A percentile compares a stretch with the other conserved stretches of the same genome.
phyloP scores from a whole-genome alignment of 2,329 filamentous ascomycete genomes.

The Fusarium burgessii region DNA sequence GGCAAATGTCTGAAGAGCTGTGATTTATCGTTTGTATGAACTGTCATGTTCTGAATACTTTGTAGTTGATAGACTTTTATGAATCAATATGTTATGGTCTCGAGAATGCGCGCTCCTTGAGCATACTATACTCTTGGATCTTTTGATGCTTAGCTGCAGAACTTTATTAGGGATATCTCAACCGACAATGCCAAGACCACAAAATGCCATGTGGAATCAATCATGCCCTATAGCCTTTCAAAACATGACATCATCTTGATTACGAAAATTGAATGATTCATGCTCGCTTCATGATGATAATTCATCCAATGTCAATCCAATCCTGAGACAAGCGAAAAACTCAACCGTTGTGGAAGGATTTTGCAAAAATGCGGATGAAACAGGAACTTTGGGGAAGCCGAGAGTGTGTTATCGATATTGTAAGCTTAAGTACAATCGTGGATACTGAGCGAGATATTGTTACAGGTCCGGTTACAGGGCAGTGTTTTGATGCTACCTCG shows the following conservation, averaged over 20 bases:
- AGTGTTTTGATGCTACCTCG: constrained; percentile 16
- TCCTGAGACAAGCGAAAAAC: constrained; percentile 23
- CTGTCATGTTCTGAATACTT: background rate
- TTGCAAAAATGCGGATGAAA: constrained; percentile 8
- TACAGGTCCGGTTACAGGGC: constrained; percentile 36
- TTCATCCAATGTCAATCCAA: constrained; percentile 15
- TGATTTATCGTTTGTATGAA: constrained; percentile 30
- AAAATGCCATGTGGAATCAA: constrained; percentile 5
- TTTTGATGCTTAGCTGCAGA: background rate
- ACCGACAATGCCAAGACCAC: background rate
- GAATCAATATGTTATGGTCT: background rate
- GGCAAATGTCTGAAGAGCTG: constrained; percentile 47
- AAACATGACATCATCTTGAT: constrained; percentile 6
- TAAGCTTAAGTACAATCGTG: constrained; percentile 7
- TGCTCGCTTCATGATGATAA: constrained; percentile 11
- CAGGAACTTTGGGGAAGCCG: constrained; percentile 16
- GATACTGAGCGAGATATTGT: constrained; percentile 10
- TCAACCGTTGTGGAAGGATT: constrained; percentile 1
- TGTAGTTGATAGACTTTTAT: background rate
- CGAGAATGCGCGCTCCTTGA: background rate
- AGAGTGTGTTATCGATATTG: constrained; percentile 4
- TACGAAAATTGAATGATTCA: constrained; percentile 1
- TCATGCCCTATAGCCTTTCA: background rate
- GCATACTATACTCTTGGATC: background rate
- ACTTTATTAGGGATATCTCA: background rate